Evolutionary conservation across 768 basidiomycete genomes (phyloP), one percentile per base, ranked within the genome.

Genomic region (Termitomyces bulborhizus): DNA sequence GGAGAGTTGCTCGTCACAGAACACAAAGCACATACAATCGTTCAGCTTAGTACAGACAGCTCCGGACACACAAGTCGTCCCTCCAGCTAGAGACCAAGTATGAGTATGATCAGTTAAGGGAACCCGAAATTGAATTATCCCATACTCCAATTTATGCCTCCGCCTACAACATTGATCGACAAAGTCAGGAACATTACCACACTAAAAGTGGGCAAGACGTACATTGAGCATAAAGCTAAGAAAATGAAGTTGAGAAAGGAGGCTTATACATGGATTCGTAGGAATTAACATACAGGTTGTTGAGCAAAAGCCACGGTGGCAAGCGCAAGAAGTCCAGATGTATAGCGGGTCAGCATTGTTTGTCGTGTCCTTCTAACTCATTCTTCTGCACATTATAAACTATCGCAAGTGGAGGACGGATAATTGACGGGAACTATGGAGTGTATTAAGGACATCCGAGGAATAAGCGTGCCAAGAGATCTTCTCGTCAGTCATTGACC

Each of bases 31-130:
- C 68, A 44, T 36, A 73, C 71, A 74, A 42, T 66, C 63, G 53
- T 72, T 73, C 15, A 67, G 40, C 13, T 58, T 61, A 16, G 66
- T 66, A 57, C 74, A 75, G 29, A 60, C 60, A n/a, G 68, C 54
- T 18, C 73, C 73, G 9, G 69, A 57, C 8, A 62, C 73, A 55
- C 73, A 75, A n/a, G 70, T 69, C 0, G 69, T 72, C 15, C 63
- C 61, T 24, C 73, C 73, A 11, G 66, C 65, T 66, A 53, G 24
- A 27, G 21, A 9, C 21, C 34, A 32, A 9, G 12, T 21, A 21
- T 21, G 21, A 9, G 12, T 21, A 21, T 21, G 21, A 21, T 21
- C 21, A 55, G 48, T 24, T 31, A 4, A 52, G 40, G 15, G 16
- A 37, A 51, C 13, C 36, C 21, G 8, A 7, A 42, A 13, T 26